Evolutionary conservation across 176 grass and related monocot species (phyloP), one percentile per base, ranked within the genome.

Genomic region (Oryza longistaminata): DNA sequence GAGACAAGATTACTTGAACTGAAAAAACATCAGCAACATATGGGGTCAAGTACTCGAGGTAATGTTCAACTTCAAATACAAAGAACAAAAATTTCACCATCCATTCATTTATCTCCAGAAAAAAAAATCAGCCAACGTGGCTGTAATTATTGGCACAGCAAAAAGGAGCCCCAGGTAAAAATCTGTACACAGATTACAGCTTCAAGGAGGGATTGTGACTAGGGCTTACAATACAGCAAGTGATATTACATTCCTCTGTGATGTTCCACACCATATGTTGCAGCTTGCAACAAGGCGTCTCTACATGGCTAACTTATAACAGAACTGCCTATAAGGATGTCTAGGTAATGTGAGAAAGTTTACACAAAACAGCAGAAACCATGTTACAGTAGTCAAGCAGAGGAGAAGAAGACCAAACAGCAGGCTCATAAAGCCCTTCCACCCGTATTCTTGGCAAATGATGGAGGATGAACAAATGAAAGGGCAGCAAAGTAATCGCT

Each of bases 321-420:
- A 77, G 85, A 87, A 84, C 66, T 48, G 43, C 65, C 64, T 15
- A 21, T 72, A 29, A 48, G 61, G 69, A 31, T 26, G 66, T 69
- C 55, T 19, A 15, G 9, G 46, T 60, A 69, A 66, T 48, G 70
- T 40, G 50, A 74, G 52, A 37, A 78, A 73, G 12, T 45, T 13
- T 45, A 21, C 17, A 75, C 37, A 58, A 81, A 69, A 82, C 5
- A 66, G 61, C 68, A 25, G 19, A 34, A 68, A 62, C 22, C 24
- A 48, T 82, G 73, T 61, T 74, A 79, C 55, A 55, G 43, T 34
- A 74, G 22, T 19, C 3, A 19, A 34, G 68, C 22, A 35, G 55
- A 73, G 68, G 24, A 19, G 26, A 4, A 64, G 39, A 19, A 64
- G 67, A 79, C 19, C 26, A 17, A 13, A 35, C 3, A 73, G 13